Conservation (phyloP, 2,329 filamentous ascomycete species). For the Colletotrichum camelliae region DNA sequence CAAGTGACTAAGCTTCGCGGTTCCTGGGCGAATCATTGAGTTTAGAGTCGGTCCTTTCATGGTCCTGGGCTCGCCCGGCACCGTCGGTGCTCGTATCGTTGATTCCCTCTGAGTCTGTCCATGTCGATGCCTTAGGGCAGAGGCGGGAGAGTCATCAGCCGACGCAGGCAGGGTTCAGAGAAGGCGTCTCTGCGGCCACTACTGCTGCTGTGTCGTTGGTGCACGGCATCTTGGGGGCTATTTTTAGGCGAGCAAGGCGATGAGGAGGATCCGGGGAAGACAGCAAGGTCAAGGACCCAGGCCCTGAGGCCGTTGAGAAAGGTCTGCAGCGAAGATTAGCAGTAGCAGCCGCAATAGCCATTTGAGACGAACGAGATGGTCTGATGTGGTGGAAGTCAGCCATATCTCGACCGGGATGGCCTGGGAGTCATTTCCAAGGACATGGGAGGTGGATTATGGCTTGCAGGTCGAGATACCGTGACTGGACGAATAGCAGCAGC, state of each 20-base stretch:
- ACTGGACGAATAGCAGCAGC: not conserved
- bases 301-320: not conserved
- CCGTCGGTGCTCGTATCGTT: not conserved
- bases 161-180: not conserved
- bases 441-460: slow-evolving; percentile 10
- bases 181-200: not conserved
- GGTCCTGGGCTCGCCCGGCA: not conserved
- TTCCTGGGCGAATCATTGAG: not conserved
- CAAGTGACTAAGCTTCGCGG: not conserved
- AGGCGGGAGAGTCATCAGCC: not conserved
- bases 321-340: not conserved
- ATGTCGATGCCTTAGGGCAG: not conserved
- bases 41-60: not conserved
- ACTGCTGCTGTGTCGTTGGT: not conserved
- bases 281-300: not conserved
- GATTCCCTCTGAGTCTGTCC: not conserved
- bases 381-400: slow-evolving; percentile 9
- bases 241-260: slow-evolving; percentile 1
- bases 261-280: not conserved
- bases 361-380: slow-evolving; percentile 15
- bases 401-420: not conserved
- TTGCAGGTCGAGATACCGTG: not conserved
- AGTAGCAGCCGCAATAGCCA: not conserved
- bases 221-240: not conserved
- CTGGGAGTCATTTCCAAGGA: not conserved